These are phyloP conservation scores for Boletellus ananas DNA, from an alignment of 768 basidiomycete species.

Conservation along the genomic window DNA sequence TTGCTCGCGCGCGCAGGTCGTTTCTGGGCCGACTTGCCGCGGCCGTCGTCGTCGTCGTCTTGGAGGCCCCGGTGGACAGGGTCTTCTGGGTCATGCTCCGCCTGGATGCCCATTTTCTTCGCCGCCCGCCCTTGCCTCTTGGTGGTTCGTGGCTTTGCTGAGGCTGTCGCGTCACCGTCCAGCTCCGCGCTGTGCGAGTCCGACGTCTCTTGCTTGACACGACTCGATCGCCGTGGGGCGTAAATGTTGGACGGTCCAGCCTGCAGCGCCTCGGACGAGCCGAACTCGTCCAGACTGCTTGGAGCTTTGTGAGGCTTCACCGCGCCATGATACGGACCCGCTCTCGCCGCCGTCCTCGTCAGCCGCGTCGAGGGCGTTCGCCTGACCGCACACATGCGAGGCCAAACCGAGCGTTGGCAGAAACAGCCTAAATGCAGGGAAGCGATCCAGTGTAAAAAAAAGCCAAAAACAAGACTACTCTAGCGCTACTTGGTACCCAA, in stretches of 20 bases:
- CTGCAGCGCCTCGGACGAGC: neutral
- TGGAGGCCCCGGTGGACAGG: neutral
- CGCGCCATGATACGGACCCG: slow-evolving; percentile 42
- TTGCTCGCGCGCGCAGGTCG: slow-evolving; percentile 13
- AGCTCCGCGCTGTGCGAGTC: neutral
- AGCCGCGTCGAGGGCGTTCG: slow-evolving; percentile 27
- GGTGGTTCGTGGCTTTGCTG: neutral
- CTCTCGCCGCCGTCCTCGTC: slow-evolving; percentile 35
- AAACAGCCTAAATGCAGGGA: too few relatives aligned
- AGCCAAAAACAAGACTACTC: neutral
- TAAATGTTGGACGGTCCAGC: slow-evolving; percentile 11
- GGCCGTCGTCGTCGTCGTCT: neutral
- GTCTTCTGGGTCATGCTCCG: neutral
- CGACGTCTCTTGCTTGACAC: slow-evolving; percentile 28
- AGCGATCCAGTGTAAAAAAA: too few relatives aligned
- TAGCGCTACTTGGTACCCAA: neutral
- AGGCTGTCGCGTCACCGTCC: neutral
- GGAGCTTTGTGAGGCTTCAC: slow-evolving; percentile 40
- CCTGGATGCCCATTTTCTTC: neutral
- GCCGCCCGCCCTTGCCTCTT: too few relatives aligned
- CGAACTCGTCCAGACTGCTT: neutral
- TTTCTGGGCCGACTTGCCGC: slow-evolving; percentile 2
- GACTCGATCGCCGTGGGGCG: slow-evolving; percentile 21
- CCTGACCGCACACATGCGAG: slow-evolving; percentile 22
- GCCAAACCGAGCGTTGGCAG: neutral